Conservation (phyloP, 345 rosid species). For the Ceriops zippeliana region DNA sequence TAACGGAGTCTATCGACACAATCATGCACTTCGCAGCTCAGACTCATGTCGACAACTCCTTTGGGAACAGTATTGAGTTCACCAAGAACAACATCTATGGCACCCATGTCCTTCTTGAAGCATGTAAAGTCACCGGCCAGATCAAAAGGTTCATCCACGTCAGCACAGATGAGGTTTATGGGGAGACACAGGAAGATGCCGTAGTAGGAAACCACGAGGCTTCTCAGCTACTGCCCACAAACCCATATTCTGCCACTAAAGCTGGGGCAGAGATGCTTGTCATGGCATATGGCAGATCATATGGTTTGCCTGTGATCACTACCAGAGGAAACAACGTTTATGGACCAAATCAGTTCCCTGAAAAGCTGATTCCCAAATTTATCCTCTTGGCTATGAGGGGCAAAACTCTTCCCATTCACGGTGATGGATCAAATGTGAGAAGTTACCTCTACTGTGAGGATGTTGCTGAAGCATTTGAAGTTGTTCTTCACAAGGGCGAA, state of each 20-base stretch:
- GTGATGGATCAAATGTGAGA: slow-evolving; percentile 20
- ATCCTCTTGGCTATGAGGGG: slow-evolving; percentile 11
- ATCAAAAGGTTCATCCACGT: slow-evolving; percentile 17
- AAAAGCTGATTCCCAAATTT: slow-evolving; percentile 10
- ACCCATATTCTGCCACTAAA: slow-evolving; percentile 9
- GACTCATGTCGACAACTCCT: slow-evolving; percentile 9
- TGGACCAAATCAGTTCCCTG: slow-evolving; percentile 11
- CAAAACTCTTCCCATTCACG: slow-evolving; percentile 22
- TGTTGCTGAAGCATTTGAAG: slow-evolving; percentile 23
- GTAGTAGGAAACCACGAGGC: slow-evolving; percentile 4
- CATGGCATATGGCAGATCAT: slow-evolving; percentile 15
- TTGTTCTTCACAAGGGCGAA: slow-evolving; percentile 19
- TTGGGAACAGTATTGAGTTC: slow-evolving; percentile 9
- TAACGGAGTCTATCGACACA: slow-evolving; percentile 13
- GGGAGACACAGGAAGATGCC: slow-evolving; percentile 3
- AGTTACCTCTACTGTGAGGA: slow-evolving; percentile 24
- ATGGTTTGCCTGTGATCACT: slow-evolving; percentile 9
- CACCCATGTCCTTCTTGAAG: slow-evolving; percentile 13
- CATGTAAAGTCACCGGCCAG: slow-evolving; percentile 12
- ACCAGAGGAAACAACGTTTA: slow-evolving; percentile 13
- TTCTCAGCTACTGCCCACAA: slow-evolving; percentile 1
- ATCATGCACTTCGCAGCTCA: slow-evolving; percentile 18
- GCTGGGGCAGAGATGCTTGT: slow-evolving; percentile 14
- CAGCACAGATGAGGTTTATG: slow-evolving; percentile 3
- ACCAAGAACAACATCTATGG: slow-evolving; percentile 17